Conservation (phyloP, 2,329 filamentous ascomycete species). For the Diaporthe sp. region DNA sequence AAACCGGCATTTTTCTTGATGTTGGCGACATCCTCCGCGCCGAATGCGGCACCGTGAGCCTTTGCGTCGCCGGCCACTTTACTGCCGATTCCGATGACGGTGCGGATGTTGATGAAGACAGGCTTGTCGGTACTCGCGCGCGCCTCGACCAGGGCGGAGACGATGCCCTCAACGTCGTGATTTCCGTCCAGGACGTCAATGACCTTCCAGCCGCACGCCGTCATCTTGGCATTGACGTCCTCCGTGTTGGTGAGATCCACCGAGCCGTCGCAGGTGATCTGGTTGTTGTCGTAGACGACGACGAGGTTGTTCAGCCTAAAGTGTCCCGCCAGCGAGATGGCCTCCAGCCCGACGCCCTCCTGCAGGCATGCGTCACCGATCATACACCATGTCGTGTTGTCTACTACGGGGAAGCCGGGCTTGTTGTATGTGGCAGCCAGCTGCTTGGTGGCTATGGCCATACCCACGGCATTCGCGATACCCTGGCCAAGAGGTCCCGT, state of each 20-base stretch:
- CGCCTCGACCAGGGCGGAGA: constrained; percentile 57
- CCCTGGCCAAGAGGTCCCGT: constrained; percentile 70
- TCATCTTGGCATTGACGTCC: constrained; percentile 68
- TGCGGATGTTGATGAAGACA: constrained; percentile 68
- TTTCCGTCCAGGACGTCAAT: constrained; percentile 63
- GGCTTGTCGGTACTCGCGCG: constrained; percentile 58
- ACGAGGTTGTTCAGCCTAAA: constrained; percentile 64
- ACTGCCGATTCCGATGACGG: constrained; percentile 67
- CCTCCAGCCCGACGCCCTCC: constrained; percentile 67
- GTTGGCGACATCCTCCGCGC: constrained; percentile 62
- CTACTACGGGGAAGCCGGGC: constrained; percentile 60
- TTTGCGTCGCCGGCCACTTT: constrained; percentile 60
- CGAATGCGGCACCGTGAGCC: constrained; percentile 70
- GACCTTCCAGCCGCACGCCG: constrained; percentile 64
- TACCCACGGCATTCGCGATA: constrained; percentile 67
- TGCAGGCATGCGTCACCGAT: constrained; percentile 67
- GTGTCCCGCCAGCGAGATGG: constrained; percentile 66
- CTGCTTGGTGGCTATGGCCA: constrained; percentile 68
- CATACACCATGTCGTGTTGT: constrained; percentile 66
- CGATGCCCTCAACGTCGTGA: constrained; percentile 60
- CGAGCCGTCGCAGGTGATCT: constrained; percentile 67
- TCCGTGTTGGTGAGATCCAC: constrained; percentile 66
- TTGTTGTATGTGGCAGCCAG: constrained; percentile 64
- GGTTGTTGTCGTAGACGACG: constrained; percentile 68
- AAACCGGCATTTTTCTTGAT: constrained; percentile 66